Evolutionary conservation across 768 basidiomycete genomes (phyloP), one percentile per base, ranked within the genome.

Genomic region (Boletus fagicola): DNA sequence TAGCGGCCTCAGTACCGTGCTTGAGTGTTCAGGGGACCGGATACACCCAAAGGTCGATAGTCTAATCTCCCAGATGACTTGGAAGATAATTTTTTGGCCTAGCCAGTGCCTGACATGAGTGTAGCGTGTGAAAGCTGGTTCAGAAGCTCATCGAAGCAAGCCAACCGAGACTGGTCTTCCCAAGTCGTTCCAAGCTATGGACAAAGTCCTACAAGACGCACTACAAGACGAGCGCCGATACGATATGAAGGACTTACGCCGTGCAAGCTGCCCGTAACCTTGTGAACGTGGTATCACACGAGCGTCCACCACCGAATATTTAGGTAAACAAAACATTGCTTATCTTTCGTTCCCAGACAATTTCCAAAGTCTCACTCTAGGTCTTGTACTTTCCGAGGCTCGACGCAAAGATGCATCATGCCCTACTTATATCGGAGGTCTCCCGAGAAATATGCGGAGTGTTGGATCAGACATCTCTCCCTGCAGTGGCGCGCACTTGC

Each of bases 401-500:
- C 24, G 4, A 46, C 47, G 13, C 22, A 45, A 49, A 31, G 24
- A 67, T 68, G 66, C 67, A 67, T 36, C 51, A 57, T 46, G 67
- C 64, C n/a, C 33, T 68, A 3, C 47, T 66, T 6, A 66, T 67
- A 54, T 68, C 64, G 6, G 67, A 67, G 47, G 4, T 67, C 22
- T 39, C 30, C 5, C 54, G 51, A 12, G 64, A 68, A 53, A 61
- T 67, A 28, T 68, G 64, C 49, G 56, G 24, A 10, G 8, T 5
- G 26, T 16, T 54, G 44, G 62, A 59, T 33, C 43, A 56, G 3
- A 24, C 57, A 7, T 64, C 62, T 12, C 68, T 69, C 33, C 43
- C 70, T 13, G 51, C 59, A 1, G 36, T 71, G 0, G 68, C 68
- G 4, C 61, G 63, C 4, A 65, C 70, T n/a, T 69, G 68, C 49